Conservation (phyloP, 2,329 filamentous ascomycete genomes). For the Talaromyces sp. region DNA sequence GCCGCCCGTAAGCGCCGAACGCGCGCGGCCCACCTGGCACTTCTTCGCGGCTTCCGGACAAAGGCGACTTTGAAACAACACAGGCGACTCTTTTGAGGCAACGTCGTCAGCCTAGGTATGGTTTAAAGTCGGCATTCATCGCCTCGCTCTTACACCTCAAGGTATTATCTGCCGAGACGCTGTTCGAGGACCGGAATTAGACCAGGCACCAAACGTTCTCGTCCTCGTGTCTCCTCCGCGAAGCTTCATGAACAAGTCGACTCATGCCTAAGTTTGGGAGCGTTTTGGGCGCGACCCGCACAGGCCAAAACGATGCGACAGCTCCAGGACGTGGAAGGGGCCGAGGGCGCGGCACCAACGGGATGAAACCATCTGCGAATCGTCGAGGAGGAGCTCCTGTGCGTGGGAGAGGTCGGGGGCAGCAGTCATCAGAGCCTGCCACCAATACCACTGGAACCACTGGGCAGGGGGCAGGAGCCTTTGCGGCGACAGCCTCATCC, state of each 20-base stretch:
- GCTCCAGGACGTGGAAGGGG: slow-evolving; percentile 8
- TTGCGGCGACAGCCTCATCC: neutral
- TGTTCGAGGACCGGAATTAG: neutral
- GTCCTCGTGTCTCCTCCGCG: slow-evolving; percentile 3
- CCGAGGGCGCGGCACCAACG: neutral
- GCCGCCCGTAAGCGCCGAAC: neutral
- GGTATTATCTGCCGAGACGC: neutral
- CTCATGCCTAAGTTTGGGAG: slow-evolving; percentile 12
- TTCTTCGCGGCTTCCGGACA: neutral
- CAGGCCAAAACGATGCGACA: slow-evolving; percentile 10
- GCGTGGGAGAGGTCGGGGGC: slow-evolving; percentile 7
- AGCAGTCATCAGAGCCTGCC: neutral
- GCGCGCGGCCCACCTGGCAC: neutral
- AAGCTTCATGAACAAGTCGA: slow-evolving; percentile 7
- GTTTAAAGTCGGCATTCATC: neutral
- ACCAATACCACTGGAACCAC: neutral
- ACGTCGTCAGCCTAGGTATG: neutral
- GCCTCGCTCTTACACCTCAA: neutral
- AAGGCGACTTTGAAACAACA: neutral
- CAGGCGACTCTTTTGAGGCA: neutral
- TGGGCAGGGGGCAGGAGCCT: neutral
- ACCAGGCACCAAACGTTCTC: neutral
- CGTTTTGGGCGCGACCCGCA: slow-evolving; percentile 10
- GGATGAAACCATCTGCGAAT: neutral
- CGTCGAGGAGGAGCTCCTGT: slow-evolving; percentile 4